phyloP scores from a whole-genome alignment of 169 alveolate genomes.

The Theileria sp. region DNA sequence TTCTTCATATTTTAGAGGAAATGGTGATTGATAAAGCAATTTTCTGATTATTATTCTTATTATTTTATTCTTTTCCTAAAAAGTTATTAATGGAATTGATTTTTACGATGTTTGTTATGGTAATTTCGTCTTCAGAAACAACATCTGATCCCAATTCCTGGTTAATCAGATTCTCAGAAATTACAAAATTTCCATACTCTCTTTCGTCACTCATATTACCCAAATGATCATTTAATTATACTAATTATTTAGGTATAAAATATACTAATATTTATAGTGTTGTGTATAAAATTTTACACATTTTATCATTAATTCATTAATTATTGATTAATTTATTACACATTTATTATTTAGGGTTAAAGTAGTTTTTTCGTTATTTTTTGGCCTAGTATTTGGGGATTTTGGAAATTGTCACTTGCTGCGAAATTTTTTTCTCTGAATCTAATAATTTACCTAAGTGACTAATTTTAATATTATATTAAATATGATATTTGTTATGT shows the following conservation, averaged over 20 bases:
- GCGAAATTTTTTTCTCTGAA: background rate
- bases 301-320: too few species aligned
- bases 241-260: background rate
- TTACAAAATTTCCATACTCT: slow-evolving; percentile 41
- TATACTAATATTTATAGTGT: background rate
- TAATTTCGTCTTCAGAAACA: background rate
- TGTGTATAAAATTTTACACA: background rate
- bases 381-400: background rate
- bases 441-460: background rate
- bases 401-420: background rate
- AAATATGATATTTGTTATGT: background rate
- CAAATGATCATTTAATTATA: background rate
- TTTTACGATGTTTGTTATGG: background rate
- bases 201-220: slow-evolving; percentile 29
- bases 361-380: background rate
- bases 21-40: slow-evolving; percentile 50
- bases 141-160: background rate
- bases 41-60: slow-evolving; percentile 31
- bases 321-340: background rate
- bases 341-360: background rate
- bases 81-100: background rate
- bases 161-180: slow-evolving; percentile 24
- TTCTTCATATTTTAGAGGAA: slow-evolving; percentile 54
- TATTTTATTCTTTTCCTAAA: slow-evolving; percentile 49
- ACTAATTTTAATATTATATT: background rate